phyloP scores from a whole-genome alignment of 805 yeast species.

The Saturnispora ahearnii region DNA sequence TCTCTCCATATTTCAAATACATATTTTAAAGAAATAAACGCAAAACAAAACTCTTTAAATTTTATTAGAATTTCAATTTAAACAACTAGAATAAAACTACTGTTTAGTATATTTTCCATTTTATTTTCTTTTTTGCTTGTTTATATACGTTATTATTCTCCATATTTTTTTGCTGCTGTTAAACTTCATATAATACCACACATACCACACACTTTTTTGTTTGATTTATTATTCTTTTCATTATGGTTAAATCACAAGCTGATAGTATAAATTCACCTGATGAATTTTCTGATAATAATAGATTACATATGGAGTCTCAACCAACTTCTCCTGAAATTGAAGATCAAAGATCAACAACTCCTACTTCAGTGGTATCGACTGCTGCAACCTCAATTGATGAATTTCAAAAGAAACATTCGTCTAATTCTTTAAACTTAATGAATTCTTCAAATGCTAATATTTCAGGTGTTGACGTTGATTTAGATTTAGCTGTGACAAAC shows the following conservation, averaged over 20 bases:
- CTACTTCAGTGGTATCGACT: slow-evolving; percentile 28
- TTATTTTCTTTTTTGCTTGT: neutral
- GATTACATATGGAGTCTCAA: slow-evolving; percentile 12
- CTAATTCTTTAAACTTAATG: slow-evolving; percentile 2
- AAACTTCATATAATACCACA: too few species aligned
- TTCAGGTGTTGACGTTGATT: slow-evolving; percentile 1
- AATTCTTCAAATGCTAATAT: slow-evolving; percentile 10
- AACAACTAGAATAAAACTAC: neutral
- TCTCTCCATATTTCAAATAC: slow-evolving; percentile 26
- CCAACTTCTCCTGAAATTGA: slow-evolving; percentile 26
- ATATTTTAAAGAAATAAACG: neutral
- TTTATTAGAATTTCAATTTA: neutral
- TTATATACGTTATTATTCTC: neutral
- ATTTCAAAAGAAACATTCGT: neutral
- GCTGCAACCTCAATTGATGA: slow-evolving; percentile 9
- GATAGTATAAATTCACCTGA: slow-evolving; percentile 13
- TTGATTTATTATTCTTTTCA: neutral
- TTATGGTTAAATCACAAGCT: slow-evolving; percentile 10
- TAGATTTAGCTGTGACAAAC: neutral
- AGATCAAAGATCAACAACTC: slow-evolving; percentile 31
- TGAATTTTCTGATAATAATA: slow-evolving; percentile 16
- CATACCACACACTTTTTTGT: neutral
- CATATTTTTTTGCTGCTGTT: neutral
- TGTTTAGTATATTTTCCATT: neutral
- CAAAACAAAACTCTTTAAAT: neutral